Conservation (phyloP, 2,329 filamentous ascomycete species). For the Calonectria hawksworthii region DNA sequence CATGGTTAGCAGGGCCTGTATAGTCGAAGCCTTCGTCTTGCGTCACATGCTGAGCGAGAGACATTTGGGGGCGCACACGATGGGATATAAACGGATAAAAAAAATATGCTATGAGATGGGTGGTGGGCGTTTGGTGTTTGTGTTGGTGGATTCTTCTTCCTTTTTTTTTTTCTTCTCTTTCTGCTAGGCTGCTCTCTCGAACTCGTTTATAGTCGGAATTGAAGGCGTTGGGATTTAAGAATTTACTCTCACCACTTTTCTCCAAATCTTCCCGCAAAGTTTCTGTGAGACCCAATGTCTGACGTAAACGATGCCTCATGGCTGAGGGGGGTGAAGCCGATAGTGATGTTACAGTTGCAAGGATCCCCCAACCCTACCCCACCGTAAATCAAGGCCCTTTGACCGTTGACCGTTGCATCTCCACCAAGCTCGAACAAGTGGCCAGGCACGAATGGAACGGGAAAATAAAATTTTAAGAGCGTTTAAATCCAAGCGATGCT, state of each 20-base stretch:
- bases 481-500: neutral
- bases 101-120: neutral
- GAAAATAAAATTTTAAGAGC: neutral
- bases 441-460: neutral
- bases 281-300: conserved; percentile 3
- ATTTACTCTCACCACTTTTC: neutral
- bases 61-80: conserved; percentile 48
- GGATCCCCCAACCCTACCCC: conserved; percentile 7
- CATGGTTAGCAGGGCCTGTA: conserved; percentile 45
- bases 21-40: conserved; percentile 58
- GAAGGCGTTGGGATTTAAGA: neutral
- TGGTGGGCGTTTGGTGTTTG: neutral
- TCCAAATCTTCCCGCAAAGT: neutral
- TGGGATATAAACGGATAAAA: neutral
- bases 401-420: neutral
- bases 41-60: conserved; percentile 59
- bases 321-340: neutral
- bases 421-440: neutral
- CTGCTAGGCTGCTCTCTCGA: too few relatives aligned
- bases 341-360: conserved; percentile 10
- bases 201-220: too few relatives aligned
- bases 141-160: neutral
- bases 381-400: conserved; percentile 3
- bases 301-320: conserved; percentile 7
- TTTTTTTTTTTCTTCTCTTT: neutral